Conservation (phyloP, 495 filamentous ascomycete genomes). For the Corynascus novoguineensis region DNA sequence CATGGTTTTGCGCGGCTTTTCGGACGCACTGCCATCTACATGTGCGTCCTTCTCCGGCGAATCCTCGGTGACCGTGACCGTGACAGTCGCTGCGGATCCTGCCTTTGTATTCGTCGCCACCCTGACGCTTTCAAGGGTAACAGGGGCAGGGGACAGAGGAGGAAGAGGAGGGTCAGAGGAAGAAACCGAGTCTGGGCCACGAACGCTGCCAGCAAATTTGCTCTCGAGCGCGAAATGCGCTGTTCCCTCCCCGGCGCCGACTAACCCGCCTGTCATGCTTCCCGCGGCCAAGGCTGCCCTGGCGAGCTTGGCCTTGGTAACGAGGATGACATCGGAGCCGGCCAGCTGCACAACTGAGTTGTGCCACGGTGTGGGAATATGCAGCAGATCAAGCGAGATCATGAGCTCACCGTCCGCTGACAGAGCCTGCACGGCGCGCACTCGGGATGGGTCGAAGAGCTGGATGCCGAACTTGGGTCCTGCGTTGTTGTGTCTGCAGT, state of each 20-base stretch:
- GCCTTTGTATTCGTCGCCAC: background rate
- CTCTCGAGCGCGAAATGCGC: constrained; percentile 12
- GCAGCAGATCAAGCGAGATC: constrained; percentile 18
- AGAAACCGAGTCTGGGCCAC: no score
- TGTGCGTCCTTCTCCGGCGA: background rate
- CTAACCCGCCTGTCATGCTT: constrained; percentile 5
- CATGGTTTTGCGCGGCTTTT: background rate
- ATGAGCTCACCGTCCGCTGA: constrained; percentile 16
- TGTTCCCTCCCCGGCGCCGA: background rate
- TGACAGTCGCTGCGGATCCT: background rate
- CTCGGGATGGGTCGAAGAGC: constrained; percentile 15
- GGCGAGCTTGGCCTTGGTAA: constrained; percentile 19
- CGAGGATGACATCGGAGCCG: constrained; percentile 12
- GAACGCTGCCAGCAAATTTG: background rate
- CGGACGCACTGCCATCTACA: background rate
- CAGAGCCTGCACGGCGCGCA: constrained; percentile 11
- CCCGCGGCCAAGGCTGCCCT: constrained; percentile 12
- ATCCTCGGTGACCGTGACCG: background rate
- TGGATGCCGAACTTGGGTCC: constrained; percentile 22
- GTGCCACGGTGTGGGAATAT: constrained; percentile 22
- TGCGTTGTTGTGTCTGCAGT: constrained; percentile 17
- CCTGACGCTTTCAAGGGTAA: background rate
- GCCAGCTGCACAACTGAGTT: constrained; percentile 15
- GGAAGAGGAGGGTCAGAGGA: background rate
- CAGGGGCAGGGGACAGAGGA: background rate